phyloP scores from a whole-genome alignment of 192 early-diverging fungal genomes.

The Bifiguratus adelaidae region DNA sequence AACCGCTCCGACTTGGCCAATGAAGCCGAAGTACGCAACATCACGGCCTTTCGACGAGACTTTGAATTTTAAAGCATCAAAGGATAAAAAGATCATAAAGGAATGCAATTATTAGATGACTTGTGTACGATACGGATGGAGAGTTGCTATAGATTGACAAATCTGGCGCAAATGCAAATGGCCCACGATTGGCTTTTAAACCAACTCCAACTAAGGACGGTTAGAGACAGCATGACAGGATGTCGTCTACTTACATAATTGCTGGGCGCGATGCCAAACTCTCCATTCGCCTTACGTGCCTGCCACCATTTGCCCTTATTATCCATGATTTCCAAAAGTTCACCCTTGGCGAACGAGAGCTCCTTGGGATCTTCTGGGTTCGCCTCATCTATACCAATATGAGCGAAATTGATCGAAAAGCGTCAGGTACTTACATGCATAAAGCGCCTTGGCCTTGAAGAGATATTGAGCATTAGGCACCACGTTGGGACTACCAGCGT shows the following conservation, averaged over 20 bases:
- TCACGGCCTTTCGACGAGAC: constrained; percentile 69
- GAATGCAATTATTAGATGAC: too few species aligned
- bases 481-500: constrained; percentile 12
- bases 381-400: constrained; percentile 61
- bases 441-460: constrained; percentile 58
- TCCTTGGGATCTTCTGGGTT: constrained; percentile 89
- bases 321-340: constrained; percentile 76
- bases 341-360: constrained; percentile 80
- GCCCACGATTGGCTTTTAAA: too few species aligned
- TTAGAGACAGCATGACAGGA: too few species aligned
- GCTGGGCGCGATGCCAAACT: constrained; percentile 79
- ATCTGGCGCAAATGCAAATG: too few species aligned
- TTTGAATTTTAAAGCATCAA: constrained; percentile 71
- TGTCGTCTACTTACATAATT: constrained; percentile 54
- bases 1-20: constrained; percentile 72
- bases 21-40: constrained; percentile 65
- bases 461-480: constrained; percentile 31
- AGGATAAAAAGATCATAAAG: too few species aligned
- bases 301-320: constrained; percentile 98
- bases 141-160: too few species aligned
- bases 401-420: neutral
- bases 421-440: constrained; percentile 35
- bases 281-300: constrained; percentile 70
- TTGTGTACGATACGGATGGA: too few species aligned
- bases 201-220: too few species aligned